Evolutionary conservation across 768 basidiomycete species (phyloP), one percentile per base, ranked within the genome.

Genomic region (Podaxis pistillaris): DNA sequence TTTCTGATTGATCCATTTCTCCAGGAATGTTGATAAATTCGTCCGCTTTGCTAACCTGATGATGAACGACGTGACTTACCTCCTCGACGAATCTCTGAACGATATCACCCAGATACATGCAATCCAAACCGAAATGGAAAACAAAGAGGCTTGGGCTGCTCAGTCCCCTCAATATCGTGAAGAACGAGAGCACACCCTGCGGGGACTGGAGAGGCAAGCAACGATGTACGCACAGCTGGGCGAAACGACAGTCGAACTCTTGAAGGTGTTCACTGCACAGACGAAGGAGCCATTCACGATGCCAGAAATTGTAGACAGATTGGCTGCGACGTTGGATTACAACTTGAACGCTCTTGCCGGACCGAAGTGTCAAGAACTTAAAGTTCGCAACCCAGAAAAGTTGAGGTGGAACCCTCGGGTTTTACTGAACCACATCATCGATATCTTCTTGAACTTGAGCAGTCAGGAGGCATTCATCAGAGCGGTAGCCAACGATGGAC

Each of bases 61-160:
- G 86, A 97, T 98, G 79, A 98, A 97, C 82, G 97, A 99, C 69
- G 94, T 96, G 59, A 98, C 96, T 8, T 98, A 95, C 75, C 90
- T 98, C 57, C 88, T 99, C 84, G 95, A 98, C 72, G 97, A 99
- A 70, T 96, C 94, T 8, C 81, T 98, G 53, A 87, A 87, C 68
- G 92, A 96, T 65, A 81, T 99, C 56, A 81, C 86, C 11, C 92
- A 96, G 71, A 97, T 99, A 65, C 87, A 91, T 72, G 87, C 84
- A 63, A 88, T 98, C 55, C 90, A 96, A 72, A 77, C 78, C 0
- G 91, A 96, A 71, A 96, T 96, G 89, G 86, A 85, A 50, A 84
- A 95, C 73, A 79, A 80, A 57, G 81, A 74, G 2, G 76, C 83
- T 0, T 99, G 94, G 92, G 79, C 81, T 26, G 75, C 88, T 0